Conservation (phyloP, 768 basidiomycete genomes). For the Boletus tomentosulus region DNA sequence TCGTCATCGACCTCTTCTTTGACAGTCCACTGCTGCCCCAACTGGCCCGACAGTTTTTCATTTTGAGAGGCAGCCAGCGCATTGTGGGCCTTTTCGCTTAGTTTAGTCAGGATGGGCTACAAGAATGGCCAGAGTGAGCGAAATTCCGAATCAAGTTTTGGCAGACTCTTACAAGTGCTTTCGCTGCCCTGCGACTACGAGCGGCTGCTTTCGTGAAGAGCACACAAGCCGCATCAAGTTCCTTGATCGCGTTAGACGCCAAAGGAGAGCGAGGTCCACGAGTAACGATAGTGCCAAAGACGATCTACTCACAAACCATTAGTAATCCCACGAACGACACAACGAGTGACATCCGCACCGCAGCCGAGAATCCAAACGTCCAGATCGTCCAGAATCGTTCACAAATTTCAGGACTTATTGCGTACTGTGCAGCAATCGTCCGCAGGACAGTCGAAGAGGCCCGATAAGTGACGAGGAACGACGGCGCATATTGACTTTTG, state of each 20-base stretch:
- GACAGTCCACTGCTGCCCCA: slow-evolving; percentile 47
- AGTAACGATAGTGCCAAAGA: slow-evolving; percentile 77
- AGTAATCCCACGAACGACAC: background rate
- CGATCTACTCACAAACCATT: slow-evolving; percentile 42
- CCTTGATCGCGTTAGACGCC: slow-evolving; percentile 61
- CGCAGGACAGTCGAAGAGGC: slow-evolving; percentile 55
- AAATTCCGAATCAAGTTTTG: background rate
- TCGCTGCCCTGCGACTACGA: slow-evolving; percentile 58
- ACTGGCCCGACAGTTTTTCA: slow-evolving; percentile 28
- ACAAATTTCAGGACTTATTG: slow-evolving; percentile 42
- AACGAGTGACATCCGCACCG: slow-evolving; percentile 30
- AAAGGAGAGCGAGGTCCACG: slow-evolving; percentile 66
- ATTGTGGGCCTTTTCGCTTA: slow-evolving; percentile 64
- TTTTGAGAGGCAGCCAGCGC: slow-evolving; percentile 43
- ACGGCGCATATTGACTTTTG: slow-evolving; percentile 59
- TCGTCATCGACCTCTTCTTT: slow-evolving; percentile 53
- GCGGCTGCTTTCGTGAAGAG: slow-evolving; percentile 61
- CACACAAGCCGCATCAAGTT: slow-evolving; percentile 63
- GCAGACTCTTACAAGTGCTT: slow-evolving; percentile 52
- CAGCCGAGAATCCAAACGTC: slow-evolving; percentile 57
- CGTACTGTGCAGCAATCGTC: slow-evolving; percentile 46
- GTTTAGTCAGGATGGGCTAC: slow-evolving; percentile 52
- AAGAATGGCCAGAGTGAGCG: slow-evolving; percentile 1
- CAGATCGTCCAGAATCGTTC: slow-evolving; percentile 60
- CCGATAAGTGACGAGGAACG: slow-evolving; percentile 60